These are phyloP conservation scores for Pestalotiopsis sp. DNA, from an alignment of 2,329 filamentous ascomycete genomes.

Conservation along the genomic window DNA sequence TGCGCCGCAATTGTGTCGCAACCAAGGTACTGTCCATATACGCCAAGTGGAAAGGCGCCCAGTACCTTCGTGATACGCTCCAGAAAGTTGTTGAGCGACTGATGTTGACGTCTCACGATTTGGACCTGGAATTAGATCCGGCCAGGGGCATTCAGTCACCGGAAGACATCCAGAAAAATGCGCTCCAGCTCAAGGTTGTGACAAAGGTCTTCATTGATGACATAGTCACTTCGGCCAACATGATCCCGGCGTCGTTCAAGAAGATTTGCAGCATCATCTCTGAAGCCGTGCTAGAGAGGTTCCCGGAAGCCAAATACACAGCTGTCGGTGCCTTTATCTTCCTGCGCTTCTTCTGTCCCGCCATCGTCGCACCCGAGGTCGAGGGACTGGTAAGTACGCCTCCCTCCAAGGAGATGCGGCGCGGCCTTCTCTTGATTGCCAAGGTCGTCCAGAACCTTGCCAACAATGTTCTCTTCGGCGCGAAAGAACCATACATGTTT, in stretches of 20 bases:
- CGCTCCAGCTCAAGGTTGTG: constrained; percentile 65
- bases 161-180: constrained; percentile 68
- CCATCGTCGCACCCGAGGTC: constrained; percentile 69
- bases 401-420: constrained; percentile 69
- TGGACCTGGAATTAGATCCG: constrained; percentile 70
- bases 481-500: constrained; percentile 74
- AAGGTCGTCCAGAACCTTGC: constrained; percentile 73
- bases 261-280: constrained; percentile 71
- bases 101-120: constrained; percentile 66
- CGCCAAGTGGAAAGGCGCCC: constrained; percentile 69
- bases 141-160: constrained; percentile 54
- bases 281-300: constrained; percentile 62
- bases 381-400: constrained; percentile 63
- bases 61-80: constrained; percentile 64
- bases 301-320: constrained; percentile 71
- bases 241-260: constrained; percentile 64
- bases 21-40: constrained; percentile 74
- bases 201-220: constrained; percentile 73
- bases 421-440: constrained; percentile 68
- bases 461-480: constrained; percentile 72
- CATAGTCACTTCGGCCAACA: constrained; percentile 63
- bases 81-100: constrained; percentile 68
- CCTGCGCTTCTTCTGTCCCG: constrained; percentile 71
- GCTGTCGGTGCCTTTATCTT: constrained; percentile 74
- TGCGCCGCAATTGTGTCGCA: constrained; percentile 70